Conservation (phyloP, 2,329 filamentous ascomycete genomes). For the Calonectria montana region DNA sequence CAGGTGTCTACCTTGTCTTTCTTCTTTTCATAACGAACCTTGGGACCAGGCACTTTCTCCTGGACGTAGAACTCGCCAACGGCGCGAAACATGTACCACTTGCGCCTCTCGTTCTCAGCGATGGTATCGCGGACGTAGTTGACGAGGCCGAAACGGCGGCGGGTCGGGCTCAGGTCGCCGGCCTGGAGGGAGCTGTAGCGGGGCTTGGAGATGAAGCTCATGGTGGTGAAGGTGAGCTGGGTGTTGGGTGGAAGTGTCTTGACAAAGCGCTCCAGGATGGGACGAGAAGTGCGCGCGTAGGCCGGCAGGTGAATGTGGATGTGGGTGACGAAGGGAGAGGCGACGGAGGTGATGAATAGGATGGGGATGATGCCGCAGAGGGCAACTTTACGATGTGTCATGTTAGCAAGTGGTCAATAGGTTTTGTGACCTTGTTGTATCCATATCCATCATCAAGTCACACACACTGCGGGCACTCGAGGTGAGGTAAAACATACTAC, state of each 20-base stretch:
- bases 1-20: conserved; percentile 50
- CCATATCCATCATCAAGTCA: background rate
- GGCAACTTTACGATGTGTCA: conserved; percentile 57
- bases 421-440: background rate
- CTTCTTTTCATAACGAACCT: conserved; percentile 41
- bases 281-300: conserved; percentile 70
- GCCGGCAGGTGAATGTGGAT: conserved; percentile 77
- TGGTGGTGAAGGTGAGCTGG: conserved; percentile 64
- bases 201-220: conserved; percentile 66
- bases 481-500: conserved; percentile 47
- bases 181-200: conserved; percentile 58
- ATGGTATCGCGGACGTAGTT: conserved; percentile 53
- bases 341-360: conserved; percentile 71
- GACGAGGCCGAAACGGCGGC: conserved; percentile 52
- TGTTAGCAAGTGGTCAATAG: conserved; percentile 2
- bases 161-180: conserved; percentile 48
- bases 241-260: conserved; percentile 57
- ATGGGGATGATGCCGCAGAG: conserved; percentile 73
- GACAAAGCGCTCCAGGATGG: conserved; percentile 65
- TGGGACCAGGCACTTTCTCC: conserved; percentile 34
- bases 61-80: conserved; percentile 54
- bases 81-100: conserved; percentile 55
- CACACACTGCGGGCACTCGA: background rate
- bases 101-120: conserved; percentile 48
- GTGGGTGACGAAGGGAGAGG: conserved; percentile 78